These are phyloP conservation scores for Pholiota adiposa DNA, from an alignment of 1,284 basidiomycete species.

Conservation along the genomic window DNA sequence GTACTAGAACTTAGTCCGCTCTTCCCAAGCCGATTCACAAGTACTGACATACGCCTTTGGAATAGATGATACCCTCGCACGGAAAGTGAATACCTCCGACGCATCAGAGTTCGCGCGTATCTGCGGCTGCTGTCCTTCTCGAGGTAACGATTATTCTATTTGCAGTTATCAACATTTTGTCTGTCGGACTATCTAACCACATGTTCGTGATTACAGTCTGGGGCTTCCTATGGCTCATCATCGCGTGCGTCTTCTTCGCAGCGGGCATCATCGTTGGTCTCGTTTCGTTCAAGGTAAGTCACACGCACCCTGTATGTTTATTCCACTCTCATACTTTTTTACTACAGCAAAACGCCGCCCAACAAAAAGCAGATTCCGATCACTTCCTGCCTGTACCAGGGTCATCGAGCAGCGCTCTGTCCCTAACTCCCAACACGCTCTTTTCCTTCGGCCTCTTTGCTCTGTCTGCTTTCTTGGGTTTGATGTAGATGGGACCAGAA, in stretches of 20 bases:
- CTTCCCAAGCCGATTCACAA: not conserved
- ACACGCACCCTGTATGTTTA: not conserved
- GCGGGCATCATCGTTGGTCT: constrained; percentile 84
- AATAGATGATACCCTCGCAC: constrained; percentile 84
- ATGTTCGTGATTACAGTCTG: constrained; percentile 57
- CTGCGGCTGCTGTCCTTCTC: constrained; percentile 81
- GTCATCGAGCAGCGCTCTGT: constrained; percentile 40
- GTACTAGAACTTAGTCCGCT: constrained; percentile 24
- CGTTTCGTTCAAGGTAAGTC: constrained; percentile 79
- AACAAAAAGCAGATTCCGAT: constrained; percentile 53
- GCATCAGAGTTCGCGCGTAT: constrained; percentile 89
- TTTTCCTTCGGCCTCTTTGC: constrained; percentile 5
- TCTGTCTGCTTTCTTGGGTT: constrained; percentile 3
- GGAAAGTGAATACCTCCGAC: constrained; percentile 93
- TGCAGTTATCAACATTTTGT: not conserved
- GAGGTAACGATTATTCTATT: constrained; percentile 43
- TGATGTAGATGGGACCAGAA: constrained; percentile 1
- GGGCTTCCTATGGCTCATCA: constrained; percentile 91
- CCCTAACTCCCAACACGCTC: constrained; percentile 25
- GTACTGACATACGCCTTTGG: constrained; percentile 4
- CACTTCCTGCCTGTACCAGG: constrained; percentile 72
- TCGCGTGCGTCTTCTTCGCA: constrained; percentile 83
- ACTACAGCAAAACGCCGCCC: constrained; percentile 53
- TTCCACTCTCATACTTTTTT: not conserved
- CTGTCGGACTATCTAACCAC: not conserved